Percentiles rank a stretch among this genome's conserved stretches.
Conservation (phyloP, 495 filamentous ascomycete genomes). For the Xanthoparmelia taractica region DNA sequence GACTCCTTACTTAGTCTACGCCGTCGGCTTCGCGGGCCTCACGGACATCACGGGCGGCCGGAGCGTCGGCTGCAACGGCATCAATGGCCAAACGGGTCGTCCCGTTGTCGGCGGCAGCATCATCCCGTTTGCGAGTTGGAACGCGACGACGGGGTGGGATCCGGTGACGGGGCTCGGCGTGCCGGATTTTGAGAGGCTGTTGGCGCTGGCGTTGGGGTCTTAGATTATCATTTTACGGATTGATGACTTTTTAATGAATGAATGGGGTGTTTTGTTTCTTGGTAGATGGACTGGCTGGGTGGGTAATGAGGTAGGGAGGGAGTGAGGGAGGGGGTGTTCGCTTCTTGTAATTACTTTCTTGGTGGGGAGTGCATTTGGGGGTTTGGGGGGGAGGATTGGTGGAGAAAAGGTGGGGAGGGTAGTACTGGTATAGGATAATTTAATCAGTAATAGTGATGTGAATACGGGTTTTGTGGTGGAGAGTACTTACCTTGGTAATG, state of each 20-base stretch:
- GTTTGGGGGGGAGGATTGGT: no score
- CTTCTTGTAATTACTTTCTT: no score
- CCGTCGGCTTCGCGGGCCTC: conserved; percentile 25
- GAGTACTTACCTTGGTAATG: no score
- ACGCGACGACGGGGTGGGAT: conserved; percentile 40
- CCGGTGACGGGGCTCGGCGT: conserved; percentile 43
- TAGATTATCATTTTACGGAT: background rate
- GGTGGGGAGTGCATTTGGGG: no score
- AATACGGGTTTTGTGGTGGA: no score
- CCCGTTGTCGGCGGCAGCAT: conserved; percentile 26
- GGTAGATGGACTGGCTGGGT: no score
- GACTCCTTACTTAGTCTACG: conserved; percentile 30
- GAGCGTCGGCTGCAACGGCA: conserved; percentile 30
- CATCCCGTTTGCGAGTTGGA: conserved; percentile 33
- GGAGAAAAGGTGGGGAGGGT: no score
- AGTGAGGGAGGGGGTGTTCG: no score
- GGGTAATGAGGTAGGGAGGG: no score
- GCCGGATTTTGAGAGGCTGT: conserved; percentile 36
- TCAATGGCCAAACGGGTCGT: conserved; percentile 28
- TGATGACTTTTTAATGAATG: background rate
- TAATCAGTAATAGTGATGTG: no score
- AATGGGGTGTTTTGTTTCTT: no score
- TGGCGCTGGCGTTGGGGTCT: conserved; percentile 25
- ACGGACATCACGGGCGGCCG: conserved; percentile 33
- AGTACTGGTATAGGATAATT: no score